phyloP scores from a whole-genome alignment of 306 rosid genomes.

The Lithocarpus polystachyus region DNA sequence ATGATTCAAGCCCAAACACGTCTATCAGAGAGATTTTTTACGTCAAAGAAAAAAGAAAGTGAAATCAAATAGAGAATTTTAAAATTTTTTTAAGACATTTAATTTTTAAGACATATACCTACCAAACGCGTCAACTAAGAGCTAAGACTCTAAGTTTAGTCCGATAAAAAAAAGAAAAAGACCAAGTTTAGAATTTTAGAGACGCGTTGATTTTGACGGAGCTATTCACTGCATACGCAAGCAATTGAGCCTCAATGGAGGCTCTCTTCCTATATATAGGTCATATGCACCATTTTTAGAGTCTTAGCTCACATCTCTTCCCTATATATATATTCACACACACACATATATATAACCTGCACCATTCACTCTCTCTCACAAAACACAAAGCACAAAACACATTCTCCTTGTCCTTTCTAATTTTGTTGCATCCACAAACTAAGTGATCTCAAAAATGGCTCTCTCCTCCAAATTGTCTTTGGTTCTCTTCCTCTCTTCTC shows the following conservation, averaged over 20 bases:
- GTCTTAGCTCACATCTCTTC: slow-evolving; percentile 12
- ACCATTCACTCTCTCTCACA: slow-evolving; percentile 4
- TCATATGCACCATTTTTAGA: slow-evolving; percentile 7
- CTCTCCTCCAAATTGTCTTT: slow-evolving; percentile 31
- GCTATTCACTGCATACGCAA: not conserved
- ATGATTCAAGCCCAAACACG: not conserved
- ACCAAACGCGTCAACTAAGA: slow-evolving; percentile 39
- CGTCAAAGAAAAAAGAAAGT: not conserved
- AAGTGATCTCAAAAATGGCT: slow-evolving; percentile 35
- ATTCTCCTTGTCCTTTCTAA: not conserved
- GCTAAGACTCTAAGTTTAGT: too few relatives aligned
- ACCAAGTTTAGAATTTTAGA: not conserved
- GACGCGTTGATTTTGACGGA: not conserved
- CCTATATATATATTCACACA: not conserved
- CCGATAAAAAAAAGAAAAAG: too few relatives aligned
- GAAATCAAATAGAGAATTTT: not conserved
- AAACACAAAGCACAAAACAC: not conserved
- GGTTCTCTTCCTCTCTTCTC: slow-evolving; percentile 45
- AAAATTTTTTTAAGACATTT: not conserved
- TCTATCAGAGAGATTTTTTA: not conserved
- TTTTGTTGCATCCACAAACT: not conserved
- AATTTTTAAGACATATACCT: not conserved
- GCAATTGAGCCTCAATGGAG: slow-evolving; percentile 1
- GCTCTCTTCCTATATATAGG: slow-evolving; percentile 22
- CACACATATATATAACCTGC: not conserved